These are phyloP conservation scores for Nicotiana tomentosiformis DNA, from an alignment of 257 asterid genomes.

Conservation along the genomic window DNA sequence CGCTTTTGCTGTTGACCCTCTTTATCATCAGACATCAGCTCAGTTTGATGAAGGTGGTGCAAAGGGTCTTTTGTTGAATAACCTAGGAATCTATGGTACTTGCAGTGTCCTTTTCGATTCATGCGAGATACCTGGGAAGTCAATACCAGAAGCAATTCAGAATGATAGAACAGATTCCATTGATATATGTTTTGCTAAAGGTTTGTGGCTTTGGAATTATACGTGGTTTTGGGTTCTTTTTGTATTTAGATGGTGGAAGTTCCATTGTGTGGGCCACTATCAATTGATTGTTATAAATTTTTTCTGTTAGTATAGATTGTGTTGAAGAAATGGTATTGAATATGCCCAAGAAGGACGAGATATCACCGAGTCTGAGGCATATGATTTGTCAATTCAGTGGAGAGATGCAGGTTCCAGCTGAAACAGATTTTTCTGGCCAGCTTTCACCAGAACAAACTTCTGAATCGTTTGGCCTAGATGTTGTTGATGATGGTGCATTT, in stretches of 20 bases:
- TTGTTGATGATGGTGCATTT: conserved; percentile 39
- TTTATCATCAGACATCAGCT: conserved; percentile 96
- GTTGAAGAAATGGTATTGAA: conserved; percentile 59
- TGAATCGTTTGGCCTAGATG: conserved; percentile 31
- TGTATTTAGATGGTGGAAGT: conserved; percentile 1
- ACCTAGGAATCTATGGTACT: conserved; percentile 83
- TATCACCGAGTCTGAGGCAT: conserved; percentile 77
- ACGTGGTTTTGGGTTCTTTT: conserved; percentile 14
- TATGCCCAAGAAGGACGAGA: conserved; percentile 52
- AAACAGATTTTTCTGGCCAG: conserved; percentile 34
- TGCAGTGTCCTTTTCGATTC: conserved; percentile 95
- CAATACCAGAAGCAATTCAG: conserved; percentile 29
- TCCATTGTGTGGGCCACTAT: background rate
- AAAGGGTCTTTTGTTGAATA: conserved; percentile 86
- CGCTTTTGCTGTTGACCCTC: conserved; percentile 97
- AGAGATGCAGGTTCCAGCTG: conserved; percentile 53
- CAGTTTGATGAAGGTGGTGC: conserved; percentile 99
- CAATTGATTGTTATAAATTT: background rate
- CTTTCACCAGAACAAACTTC: conserved; percentile 35
- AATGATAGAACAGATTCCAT: conserved; percentile 37
- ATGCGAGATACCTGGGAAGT: conserved; percentile 79
- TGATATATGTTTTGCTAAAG: conserved; percentile 80
- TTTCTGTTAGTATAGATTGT: conserved; percentile 40
- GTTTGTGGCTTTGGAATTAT: conserved; percentile 32
- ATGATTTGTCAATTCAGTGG: conserved; percentile 58